These are phyloP conservation scores for Endocalyx cinctus DNA, from an alignment of 2,329 filamentous ascomycete species.

Conservation along the genomic window DNA sequence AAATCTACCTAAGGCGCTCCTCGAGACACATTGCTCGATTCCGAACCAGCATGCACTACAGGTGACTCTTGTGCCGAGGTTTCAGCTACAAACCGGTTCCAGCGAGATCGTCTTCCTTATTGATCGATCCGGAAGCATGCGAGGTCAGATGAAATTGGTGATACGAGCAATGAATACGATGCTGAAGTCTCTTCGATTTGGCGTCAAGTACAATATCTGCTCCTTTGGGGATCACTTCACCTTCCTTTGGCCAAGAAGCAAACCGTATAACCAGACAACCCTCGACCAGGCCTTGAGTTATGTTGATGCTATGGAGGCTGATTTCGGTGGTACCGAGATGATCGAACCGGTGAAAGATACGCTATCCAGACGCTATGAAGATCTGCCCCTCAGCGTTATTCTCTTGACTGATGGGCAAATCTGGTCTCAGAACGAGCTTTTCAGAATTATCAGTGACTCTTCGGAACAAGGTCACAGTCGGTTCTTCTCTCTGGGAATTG, in stretches of 20 bases:
- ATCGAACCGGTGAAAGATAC: constrained; percentile 2
- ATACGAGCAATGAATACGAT: constrained; percentile 8
- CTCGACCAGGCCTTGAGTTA: constrained; percentile 6
- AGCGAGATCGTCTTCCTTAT: constrained; percentile 12
- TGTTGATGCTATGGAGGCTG: constrained; percentile 1
- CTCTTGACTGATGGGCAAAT: constrained; percentile 10
- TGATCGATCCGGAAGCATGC: constrained; percentile 11
- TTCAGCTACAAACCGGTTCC: constrained; percentile 4
- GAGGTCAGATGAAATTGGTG: constrained; percentile 5
- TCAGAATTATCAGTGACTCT: constrained; percentile 2
- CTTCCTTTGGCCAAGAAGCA: constrained; percentile 10
- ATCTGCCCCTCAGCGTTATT: constrained; percentile 8
- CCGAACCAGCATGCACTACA: constrained; percentile 10
- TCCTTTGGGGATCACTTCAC: constrained; percentile 8
- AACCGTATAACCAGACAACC: constrained; percentile 5
- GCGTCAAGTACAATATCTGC: constrained; percentile 10
- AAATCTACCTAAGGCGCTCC: constrained; percentile 7
- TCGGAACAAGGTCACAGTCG: constrained; percentile 4
- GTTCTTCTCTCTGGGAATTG: constrained; percentile 14
- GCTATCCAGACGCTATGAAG: constrained; percentile 3
- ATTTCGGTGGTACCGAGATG: constrained; percentile 9
- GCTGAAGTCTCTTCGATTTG: constrained; percentile 10
- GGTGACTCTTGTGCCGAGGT: constrained; percentile 10
- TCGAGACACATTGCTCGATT: constrained; percentile 10
- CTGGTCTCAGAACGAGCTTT: constrained; percentile 6